Conservation (phyloP, 1,284 basidiomycete species). For the Microbotryum intermedium region DNA sequence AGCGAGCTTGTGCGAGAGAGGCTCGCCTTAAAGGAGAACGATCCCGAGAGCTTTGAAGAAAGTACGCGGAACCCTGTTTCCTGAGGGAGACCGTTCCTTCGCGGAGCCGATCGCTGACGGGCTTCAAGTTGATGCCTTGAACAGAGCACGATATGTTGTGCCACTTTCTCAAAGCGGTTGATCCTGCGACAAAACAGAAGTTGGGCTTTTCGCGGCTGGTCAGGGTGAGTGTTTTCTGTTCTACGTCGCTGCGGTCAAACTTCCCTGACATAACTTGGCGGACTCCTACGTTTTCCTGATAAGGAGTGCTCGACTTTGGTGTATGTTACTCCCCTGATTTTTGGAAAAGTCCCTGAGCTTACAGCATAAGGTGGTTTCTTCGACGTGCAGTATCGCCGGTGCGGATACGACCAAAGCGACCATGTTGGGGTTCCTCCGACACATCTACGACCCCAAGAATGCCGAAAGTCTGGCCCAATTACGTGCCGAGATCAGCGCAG, state of each 20-base stretch:
- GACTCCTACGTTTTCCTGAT: background rate
- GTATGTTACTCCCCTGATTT: background rate
- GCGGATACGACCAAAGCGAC: constrained; percentile 35
- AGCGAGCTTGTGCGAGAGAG: constrained; percentile 1
- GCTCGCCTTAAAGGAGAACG: background rate
- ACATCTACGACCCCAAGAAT: constrained; percentile 29
- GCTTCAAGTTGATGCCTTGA: background rate
- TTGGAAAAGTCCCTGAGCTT: background rate
- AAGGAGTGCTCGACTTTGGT: background rate
- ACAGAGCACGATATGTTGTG: constrained; percentile 6
- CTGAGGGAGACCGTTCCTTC: background rate
- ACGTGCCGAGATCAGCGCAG: constrained; percentile 32
- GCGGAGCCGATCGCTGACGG: no score
- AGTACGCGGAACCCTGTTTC: background rate
- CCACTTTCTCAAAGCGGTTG: constrained; percentile 3
- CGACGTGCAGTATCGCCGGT: constrained; percentile 23
- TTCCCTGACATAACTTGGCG: background rate
- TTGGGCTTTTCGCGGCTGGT: no score
- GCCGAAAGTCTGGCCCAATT: constrained; percentile 29
- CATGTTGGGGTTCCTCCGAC: constrained; percentile 33
- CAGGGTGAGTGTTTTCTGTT: background rate
- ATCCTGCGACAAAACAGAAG: background rate
- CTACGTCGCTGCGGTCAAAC: background rate
- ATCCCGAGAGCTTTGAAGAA: background rate
- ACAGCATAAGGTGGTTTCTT: background rate